A percentile compares a stretch with the other conserved stretches of the same genome.
phyloP scores from a whole-genome alignment of 768 basidiomycete species.

The Lactarius quietus region DNA sequence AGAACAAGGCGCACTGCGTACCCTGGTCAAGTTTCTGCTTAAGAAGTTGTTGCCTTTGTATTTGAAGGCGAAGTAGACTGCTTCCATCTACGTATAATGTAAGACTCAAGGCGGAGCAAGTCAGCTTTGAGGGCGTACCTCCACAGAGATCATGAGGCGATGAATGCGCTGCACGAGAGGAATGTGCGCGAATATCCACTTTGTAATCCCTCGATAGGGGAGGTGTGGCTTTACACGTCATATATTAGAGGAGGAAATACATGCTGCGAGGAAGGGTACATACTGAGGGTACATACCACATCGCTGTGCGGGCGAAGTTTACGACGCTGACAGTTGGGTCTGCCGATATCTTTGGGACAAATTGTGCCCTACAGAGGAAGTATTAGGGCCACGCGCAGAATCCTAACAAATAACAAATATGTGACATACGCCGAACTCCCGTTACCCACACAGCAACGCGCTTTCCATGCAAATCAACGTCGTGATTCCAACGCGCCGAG shows the following conservation, averaged over 20 bases:
- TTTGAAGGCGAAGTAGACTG: background rate
- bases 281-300: slow-evolving; percentile 54
- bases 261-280: background rate
- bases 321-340: slow-evolving; percentile 48
- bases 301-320: slow-evolving; percentile 54
- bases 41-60: slow-evolving; percentile 10
- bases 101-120: background rate
- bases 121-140: slow-evolving; percentile 33
- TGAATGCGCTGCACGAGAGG: slow-evolving; percentile 48
- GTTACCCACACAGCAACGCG: slow-evolving; percentile 58
- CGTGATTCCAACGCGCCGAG: slow-evolving; percentile 53
- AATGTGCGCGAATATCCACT: slow-evolving; percentile 52
- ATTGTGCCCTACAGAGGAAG: slow-evolving; percentile 36
- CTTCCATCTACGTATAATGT: slow-evolving; percentile 2
- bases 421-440: slow-evolving; percentile 50
- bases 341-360: slow-evolving; percentile 47
- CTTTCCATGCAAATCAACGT: slow-evolving; percentile 49
- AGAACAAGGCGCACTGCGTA: background rate
- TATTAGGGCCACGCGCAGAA: background rate
- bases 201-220: slow-evolving; percentile 41
- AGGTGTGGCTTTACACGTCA: slow-evolving; percentile 25
- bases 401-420: background rate
- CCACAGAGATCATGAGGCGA: slow-evolving; percentile 44
- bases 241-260: background rate
- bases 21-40: background rate